Conservation (phyloP, 1,139 yeast species). For the Cylindricascospora bacillispora region DNA sequence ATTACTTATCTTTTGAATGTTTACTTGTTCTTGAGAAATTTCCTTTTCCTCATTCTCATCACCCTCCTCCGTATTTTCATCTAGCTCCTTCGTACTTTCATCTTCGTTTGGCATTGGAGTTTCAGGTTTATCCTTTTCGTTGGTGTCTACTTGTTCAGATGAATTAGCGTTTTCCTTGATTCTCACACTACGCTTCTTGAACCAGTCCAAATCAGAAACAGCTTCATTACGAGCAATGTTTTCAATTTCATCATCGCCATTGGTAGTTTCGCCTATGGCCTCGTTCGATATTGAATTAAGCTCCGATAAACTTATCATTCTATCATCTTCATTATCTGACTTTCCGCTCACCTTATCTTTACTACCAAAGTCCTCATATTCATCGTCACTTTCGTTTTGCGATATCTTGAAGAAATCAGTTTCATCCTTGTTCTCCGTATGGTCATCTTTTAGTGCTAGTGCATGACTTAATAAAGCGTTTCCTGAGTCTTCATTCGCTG, state of each 20-base stretch:
- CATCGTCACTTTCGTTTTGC: constrained; percentile 54
- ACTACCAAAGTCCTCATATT: constrained; percentile 42
- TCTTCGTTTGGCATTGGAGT: constrained; percentile 7
- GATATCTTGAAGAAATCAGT: no score
- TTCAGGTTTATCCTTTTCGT: no score
- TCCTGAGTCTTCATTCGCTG: constrained; percentile 16
- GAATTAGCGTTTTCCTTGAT: constrained; percentile 40
- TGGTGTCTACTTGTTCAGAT: constrained; percentile 14
- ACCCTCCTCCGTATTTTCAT: constrained; percentile 5
- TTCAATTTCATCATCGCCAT: constrained; percentile 18
- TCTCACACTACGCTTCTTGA: constrained; percentile 61
- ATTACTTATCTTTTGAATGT: constrained; percentile 39
- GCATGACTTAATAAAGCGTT: constrained; percentile 30
- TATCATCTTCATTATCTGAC: constrained; percentile 22
- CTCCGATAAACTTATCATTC: constrained; percentile 24
- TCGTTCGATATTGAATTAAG: constrained; percentile 6
- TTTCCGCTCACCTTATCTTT: constrained; percentile 21
- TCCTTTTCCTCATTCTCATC: constrained; percentile 13
- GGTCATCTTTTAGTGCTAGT: constrained; percentile 24
- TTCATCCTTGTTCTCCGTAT: constrained; percentile 9
- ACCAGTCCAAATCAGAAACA: constrained; percentile 82
- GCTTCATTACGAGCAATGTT: constrained; percentile 36
- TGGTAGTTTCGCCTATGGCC: constrained; percentile 7
- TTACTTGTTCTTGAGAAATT: constrained; percentile 33
- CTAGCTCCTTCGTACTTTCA: constrained; percentile 3